These are phyloP conservation scores for Aspergillus latus DNA, from an alignment of 2,329 filamentous ascomycete genomes.

Conservation along the genomic window DNA sequence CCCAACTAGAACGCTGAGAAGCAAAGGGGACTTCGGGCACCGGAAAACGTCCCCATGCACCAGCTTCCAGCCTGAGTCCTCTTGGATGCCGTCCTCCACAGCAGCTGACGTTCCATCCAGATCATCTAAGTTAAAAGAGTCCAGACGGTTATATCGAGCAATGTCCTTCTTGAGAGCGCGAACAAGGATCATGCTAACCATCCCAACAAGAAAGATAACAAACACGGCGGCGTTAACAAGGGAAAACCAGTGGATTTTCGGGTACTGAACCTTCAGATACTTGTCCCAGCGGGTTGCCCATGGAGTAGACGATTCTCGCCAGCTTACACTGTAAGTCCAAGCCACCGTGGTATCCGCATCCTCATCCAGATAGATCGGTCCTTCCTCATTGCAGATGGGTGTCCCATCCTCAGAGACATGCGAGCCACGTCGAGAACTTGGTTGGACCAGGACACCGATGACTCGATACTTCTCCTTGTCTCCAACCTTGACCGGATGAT, in stretches of 20 bases:
- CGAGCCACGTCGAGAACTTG: conserved; percentile 66
- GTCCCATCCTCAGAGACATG: conserved; percentile 51
- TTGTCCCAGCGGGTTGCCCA: conserved; percentile 99
- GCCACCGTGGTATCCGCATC: conserved; percentile 65
- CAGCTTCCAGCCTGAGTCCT: conserved; percentile 98
- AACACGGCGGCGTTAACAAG: conserved; percentile 95
- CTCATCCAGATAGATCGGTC: conserved; percentile 65
- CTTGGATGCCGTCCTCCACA: conserved; percentile 88
- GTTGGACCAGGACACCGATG: conserved; percentile 87
- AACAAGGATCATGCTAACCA: conserved; percentile 88
- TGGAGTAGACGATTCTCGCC: conserved; percentile 77
- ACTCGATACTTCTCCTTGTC: conserved; percentile 71
- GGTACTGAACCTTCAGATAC: conserved; percentile 94
- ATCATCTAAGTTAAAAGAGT: conserved; percentile 87
- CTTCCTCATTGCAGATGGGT: conserved; percentile 63
- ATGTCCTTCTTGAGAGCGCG: conserved; percentile 92
- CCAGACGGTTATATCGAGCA: conserved; percentile 90
- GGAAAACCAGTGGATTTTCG: conserved; percentile 99
- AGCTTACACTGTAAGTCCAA: conserved; percentile 92
- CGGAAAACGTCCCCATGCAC: conserved; percentile 98
- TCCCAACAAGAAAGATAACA: conserved; percentile 84
- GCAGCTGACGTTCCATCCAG: conserved; percentile 71
- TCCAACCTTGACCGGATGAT: conserved; percentile 69
- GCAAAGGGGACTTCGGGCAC: conserved; percentile 74
- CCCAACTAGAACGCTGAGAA: conserved; percentile 83